Evolutionary conservation across 2,329 filamentous ascomycete species (phyloP), one percentile per base, ranked within the genome.

Genomic region (Xylaria polymorpha): DNA sequence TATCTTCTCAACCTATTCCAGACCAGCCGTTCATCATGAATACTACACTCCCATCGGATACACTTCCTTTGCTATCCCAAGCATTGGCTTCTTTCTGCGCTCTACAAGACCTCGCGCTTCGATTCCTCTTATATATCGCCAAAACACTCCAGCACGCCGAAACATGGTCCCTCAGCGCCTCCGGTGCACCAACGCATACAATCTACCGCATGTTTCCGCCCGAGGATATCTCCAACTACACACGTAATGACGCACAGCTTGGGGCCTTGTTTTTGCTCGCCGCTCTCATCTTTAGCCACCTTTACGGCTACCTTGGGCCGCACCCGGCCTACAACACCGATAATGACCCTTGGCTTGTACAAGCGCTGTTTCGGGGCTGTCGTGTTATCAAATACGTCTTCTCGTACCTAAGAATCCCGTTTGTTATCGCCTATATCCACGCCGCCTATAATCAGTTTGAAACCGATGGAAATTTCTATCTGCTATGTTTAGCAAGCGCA

Each of bases 141-240:
- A 57, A 53, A 58, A 41, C 29, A 35, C 57, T 63, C 44, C 58
- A 66, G 58, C 43, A 32, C 8, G 62, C 53, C 32, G 67, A 69
- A 63, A 61, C 57, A 63, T 66, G 67, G 62, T 18, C 44, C 32
- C 66, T 68, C 51, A 37, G n/a, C 57, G 39, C 55, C 29, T 9
- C 58, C 56, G 41, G 12, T 18, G 39, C 50, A 44, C 61, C 41
- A 51, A 61, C 66, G 20, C 37, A 65, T 57, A 68, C 48, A 48
- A 44, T 61, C 35, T 46, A 57, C 32, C 57, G 66, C 50, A 57
- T 68, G 41, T 68, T 68, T 62, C 62, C 57, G 18, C 15, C 66
- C 39, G 56, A 68, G 35, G 46, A 68, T 35, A 61, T 61, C 56
- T 61, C 66, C 35, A 5, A 64, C 25, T 64, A 63, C 44, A 62